Base-by-base conservation (phyloP, 2,329 filamentous ascomycete species). In the Corinectria fuckeliana region DNA sequence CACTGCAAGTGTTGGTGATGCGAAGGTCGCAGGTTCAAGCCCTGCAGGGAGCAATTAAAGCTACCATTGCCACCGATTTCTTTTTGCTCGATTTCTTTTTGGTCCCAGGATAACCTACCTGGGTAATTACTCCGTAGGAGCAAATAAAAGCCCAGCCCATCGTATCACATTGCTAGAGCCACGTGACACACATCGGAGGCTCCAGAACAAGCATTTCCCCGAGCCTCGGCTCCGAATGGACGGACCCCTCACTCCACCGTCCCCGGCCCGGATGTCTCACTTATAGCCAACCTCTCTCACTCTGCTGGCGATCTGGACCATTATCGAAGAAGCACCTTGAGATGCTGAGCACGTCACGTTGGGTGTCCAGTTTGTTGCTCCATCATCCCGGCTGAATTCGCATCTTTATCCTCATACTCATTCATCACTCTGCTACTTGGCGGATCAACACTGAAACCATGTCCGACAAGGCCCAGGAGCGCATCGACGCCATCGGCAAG, bases 401-500 rank as follows among this genome's bases (percentile, higher is more conserved):
- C n/a, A 28, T 7, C 7, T 10, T 47, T n/a, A 47, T 30, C 8
- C 26, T 7, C 21, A 21, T 49, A 20, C 25, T 45, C 25, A 14
- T 41, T 54, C 51, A 32, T 30, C 52, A 50, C 20, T 45, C 38
- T 44, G 13, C 36, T 38, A 11, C 23, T 32, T 13, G 50, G 34
- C 25, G 23, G 21, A 30, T 55, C 23, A 20, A 26, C 3, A 3
- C 45, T 56, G 38, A 56, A 50, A 60, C 28, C 38, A 70, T 70
- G 68, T 55, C 68, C 34, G 64, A 66, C 58, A 64, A 69, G 42
- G 68, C 68, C 16, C 53, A 67, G 20, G 48, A 64, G 18, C 74
- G 76, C 47, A 74, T 78, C 60, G 62, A 75, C 38, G 76, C 76
- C 63, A 68, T 78, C 32, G 71, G 74, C 71, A 71, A 73, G 25